phyloP scores from a whole-genome alignment of 768 basidiomycete species.

The Mrakia gelida region DNA sequence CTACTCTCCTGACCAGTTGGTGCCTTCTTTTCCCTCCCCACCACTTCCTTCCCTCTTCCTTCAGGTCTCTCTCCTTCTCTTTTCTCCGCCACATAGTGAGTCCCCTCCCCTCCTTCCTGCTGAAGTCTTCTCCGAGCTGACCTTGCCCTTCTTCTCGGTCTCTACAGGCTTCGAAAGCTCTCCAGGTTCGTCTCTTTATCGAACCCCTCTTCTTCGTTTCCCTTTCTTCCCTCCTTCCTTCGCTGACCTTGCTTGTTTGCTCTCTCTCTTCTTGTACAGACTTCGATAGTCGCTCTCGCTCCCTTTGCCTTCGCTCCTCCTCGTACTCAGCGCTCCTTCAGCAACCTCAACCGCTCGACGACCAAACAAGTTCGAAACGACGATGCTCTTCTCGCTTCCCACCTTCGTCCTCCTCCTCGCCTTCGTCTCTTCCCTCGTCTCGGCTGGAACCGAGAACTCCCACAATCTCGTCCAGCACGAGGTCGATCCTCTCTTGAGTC shows the following conservation, averaged over 20 bases:
- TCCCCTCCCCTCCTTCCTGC: too few relatives aligned
- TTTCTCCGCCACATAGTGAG: background rate
- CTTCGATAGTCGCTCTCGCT: background rate
- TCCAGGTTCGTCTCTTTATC: background rate
- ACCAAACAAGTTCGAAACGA: background rate
- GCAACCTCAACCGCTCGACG: background rate
- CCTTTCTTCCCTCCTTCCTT: background rate
- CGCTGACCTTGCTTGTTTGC: background rate
- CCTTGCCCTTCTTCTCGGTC: background rate
- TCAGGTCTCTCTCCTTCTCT: background rate
- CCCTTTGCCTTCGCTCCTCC: background rate
- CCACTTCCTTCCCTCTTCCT: conserved; percentile 5
- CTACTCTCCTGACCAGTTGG: background rate
- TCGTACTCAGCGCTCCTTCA: background rate
- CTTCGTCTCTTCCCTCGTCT: background rate
- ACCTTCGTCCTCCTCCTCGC: background rate
- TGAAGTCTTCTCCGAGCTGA: too few relatives aligned
- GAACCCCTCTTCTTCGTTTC: background rate
- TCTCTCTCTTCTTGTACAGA: background rate
- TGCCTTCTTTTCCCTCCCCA: background rate
- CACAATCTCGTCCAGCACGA: background rate
- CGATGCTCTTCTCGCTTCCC: background rate
- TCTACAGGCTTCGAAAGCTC: background rate
- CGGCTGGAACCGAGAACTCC: background rate
- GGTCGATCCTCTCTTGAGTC: background rate